phyloP scores from a whole-genome alignment of 2,329 filamentous ascomycete genomes.

The Fusarium albidum region DNA sequence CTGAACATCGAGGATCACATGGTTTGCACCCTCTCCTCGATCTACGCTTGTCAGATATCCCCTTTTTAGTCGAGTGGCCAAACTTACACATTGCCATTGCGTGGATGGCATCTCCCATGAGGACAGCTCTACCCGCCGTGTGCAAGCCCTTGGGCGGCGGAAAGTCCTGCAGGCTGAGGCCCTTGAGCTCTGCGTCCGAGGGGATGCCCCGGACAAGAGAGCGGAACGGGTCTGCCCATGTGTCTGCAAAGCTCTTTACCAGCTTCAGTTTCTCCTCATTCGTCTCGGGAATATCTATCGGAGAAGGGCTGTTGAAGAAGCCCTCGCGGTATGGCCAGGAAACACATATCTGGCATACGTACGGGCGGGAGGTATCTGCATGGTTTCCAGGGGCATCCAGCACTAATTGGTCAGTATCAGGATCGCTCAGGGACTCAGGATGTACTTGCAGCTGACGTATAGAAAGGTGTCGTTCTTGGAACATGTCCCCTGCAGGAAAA shows the following conservation, averaged over 20 bases:
- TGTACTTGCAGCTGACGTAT: constrained; percentile 58
- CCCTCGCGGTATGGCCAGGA: constrained; percentile 57
- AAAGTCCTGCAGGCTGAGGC: constrained; percentile 59
- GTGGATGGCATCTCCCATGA: constrained; percentile 65
- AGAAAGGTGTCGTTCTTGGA: constrained; percentile 59
- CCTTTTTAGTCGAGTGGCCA: not conserved
- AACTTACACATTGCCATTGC: constrained; percentile 67
- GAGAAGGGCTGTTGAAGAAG: constrained; percentile 42
- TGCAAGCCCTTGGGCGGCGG: constrained; percentile 48
- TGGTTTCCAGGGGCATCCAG: constrained; percentile 58
- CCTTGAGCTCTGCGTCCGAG: constrained; percentile 51
- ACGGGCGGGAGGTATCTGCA: constrained; percentile 43
- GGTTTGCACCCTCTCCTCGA: constrained; percentile 65
- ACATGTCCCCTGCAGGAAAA: constrained; percentile 63
- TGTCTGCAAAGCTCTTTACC: constrained; percentile 52
- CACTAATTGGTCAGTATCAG: constrained; percentile 41
- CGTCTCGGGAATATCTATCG: constrained; percentile 51
- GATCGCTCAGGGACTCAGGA: fast-evolving
- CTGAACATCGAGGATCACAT: constrained; percentile 60
- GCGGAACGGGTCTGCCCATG: constrained; percentile 60
- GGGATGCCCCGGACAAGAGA: constrained; percentile 52
- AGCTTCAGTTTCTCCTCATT: constrained; percentile 50
- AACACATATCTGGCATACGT: constrained; percentile 58
- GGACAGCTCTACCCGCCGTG: constrained; percentile 50
- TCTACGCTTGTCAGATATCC: constrained; percentile 44